These are phyloP conservation scores for Wickerhamiella sorbophila DNA, from an alignment of 805 yeast species.

Conservation along the genomic window DNA sequence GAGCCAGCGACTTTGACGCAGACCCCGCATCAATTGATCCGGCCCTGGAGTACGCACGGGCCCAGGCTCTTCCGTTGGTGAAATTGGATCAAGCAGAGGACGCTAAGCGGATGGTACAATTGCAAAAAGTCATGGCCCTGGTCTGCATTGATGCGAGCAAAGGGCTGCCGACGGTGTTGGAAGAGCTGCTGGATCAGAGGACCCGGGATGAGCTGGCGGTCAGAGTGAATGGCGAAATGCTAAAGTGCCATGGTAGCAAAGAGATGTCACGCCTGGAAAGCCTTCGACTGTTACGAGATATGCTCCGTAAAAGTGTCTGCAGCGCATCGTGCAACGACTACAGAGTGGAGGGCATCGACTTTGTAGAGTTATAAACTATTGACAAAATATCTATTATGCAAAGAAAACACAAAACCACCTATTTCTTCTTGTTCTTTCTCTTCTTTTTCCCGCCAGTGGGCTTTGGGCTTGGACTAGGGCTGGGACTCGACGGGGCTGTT, in stretches of 20 bases:
- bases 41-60: slow-evolving; percentile 26
- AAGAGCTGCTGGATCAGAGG: slow-evolving; percentile 41
- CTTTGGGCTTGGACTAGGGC: background rate
- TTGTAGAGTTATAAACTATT: too few species aligned
- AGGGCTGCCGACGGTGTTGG: slow-evolving; percentile 30
- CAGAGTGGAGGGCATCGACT: too few species aligned
- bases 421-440: background rate
- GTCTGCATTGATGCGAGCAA: slow-evolving; percentile 34
- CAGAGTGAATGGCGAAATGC: slow-evolving; percentile 52
- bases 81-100: background rate
- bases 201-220: slow-evolving; percentile 53
- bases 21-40: slow-evolving; percentile 12
- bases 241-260: slow-evolving; percentile 16
- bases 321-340: too few species aligned
- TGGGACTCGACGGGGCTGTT: background rate
- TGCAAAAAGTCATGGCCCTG: slow-evolving; percentile 75
- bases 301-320: too few species aligned
- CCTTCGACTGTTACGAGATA: background rate
- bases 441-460: background rate
- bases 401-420: too few species aligned
- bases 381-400: too few species aligned
- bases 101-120: slow-evolving; percentile 43
- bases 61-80: slow-evolving; percentile 30
- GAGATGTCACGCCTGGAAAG: background rate
- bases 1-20: slow-evolving; percentile 24